These are phyloP conservation scores for Fusarium tricinctum DNA, from an alignment of 2,329 filamentous ascomycete species.

Conservation along the genomic window DNA sequence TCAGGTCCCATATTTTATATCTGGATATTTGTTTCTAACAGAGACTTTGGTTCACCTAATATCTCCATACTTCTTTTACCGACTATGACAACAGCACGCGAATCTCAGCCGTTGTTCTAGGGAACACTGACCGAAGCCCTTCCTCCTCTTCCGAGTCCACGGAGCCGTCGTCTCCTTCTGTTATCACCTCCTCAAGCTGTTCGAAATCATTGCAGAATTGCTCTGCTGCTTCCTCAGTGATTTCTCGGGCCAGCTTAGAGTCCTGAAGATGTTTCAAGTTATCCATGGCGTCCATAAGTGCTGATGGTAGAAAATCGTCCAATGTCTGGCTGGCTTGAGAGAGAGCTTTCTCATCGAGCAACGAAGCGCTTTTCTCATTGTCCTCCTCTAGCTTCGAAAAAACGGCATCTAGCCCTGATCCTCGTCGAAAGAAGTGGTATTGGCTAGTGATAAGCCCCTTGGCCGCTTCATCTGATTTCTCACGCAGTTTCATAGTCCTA, in stretches of 20 bases:
- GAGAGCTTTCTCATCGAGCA: constrained; percentile 68
- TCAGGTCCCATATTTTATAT: background rate
- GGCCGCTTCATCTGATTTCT: constrained; percentile 68
- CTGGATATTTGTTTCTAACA: constrained; percentile 2
- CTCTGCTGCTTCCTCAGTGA: constrained; percentile 87
- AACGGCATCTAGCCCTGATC: constrained; percentile 79
- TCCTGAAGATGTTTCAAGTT: constrained; percentile 82
- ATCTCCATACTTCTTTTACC: background rate
- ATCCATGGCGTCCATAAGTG: constrained; percentile 90
- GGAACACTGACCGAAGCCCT: constrained; percentile 61
- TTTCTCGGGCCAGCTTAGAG: constrained; percentile 76
- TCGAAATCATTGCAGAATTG: constrained; percentile 89
- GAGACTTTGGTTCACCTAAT: too few species aligned
- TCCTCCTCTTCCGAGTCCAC: constrained; percentile 46
- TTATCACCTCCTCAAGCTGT: constrained; percentile 65
- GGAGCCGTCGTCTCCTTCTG: constrained; percentile 59
- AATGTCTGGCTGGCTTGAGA: constrained; percentile 78
- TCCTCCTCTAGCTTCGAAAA: constrained; percentile 67
- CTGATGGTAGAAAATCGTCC: constrained; percentile 92
- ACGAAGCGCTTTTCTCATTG: constrained; percentile 52
- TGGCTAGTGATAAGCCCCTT: constrained; percentile 75
- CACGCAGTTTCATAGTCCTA: constrained; percentile 68
- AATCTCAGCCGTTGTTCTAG: constrained; percentile 72
- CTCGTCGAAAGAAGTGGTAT: constrained; percentile 77
- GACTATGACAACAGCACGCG: constrained; percentile 68